Evolutionary conservation across 768 basidiomycete genomes (phyloP).

Genomic region (Lactarius akahatsu): DNA sequence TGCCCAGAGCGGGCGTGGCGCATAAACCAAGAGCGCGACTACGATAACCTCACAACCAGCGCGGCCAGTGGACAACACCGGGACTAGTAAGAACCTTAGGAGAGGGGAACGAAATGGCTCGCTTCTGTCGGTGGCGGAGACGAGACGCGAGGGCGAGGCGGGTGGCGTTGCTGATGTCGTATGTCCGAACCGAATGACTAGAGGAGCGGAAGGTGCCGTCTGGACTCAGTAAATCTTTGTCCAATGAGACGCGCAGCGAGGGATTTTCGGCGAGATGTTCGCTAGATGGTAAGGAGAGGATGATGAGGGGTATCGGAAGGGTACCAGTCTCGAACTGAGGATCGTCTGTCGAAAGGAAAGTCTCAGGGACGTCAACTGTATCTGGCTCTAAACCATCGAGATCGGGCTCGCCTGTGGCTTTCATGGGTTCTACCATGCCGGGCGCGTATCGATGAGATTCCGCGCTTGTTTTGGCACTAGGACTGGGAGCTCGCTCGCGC

Average conservation of each 20-base stretch:
- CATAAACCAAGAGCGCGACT: background rate
- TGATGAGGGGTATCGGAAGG: conserved; percentile 16
- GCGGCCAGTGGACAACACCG: conserved; percentile 15
- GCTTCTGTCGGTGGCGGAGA: conserved; percentile 17
- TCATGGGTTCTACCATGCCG: background rate
- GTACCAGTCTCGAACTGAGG: conserved; percentile 4
- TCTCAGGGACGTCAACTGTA: background rate
- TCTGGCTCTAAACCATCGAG: background rate
- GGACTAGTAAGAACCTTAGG: conserved; percentile 1
- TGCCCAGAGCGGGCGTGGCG: background rate
- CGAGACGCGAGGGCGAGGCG: conserved; percentile 15
- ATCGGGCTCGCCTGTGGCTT: background rate
- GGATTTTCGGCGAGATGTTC: conserved; percentile 4
- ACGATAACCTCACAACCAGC: conserved; percentile 14
- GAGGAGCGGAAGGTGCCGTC: conserved; percentile 21
- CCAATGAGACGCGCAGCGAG: background rate
- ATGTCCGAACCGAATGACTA: background rate
- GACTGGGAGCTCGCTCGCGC: background rate
- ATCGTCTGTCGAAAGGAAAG: conserved; percentile 8
- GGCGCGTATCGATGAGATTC: background rate
- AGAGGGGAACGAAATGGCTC: background rate
- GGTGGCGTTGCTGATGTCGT: conserved; percentile 4
- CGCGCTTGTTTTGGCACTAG: background rate
- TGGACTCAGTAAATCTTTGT: conserved; percentile 19
- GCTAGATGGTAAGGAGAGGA: conserved; percentile 19